Base-by-base conservation (phyloP, 805 yeast genomes). In the Kuraishia ogatae region DNA sequence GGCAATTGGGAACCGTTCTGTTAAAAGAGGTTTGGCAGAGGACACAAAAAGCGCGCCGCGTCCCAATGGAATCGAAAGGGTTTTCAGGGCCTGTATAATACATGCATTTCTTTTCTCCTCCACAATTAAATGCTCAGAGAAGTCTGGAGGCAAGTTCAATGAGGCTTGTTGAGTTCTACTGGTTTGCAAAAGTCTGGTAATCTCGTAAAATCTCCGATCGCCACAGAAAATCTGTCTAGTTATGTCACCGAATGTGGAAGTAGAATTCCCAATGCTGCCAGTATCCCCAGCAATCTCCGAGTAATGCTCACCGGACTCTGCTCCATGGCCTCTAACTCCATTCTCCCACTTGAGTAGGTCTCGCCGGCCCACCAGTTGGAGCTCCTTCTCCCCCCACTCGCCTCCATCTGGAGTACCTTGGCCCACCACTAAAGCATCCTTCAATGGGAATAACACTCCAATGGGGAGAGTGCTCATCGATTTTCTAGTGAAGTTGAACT, bases 1-100 rank as follows among this genome's bases (percentile, higher is more conserved):
- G 0, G 96, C 92, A 21, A 87, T 82, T 0, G 88, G 87, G 63
- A 90, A 87, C 58, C 85, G 83, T 65, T 93, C 97, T 0, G 97
- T 90, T 48, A 89, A 77, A 54, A 92, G 70, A 1, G 97, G 97
- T 53, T 77, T 76, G 55, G 90, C 71, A 17, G 88, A 83, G 2
- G 85, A 81, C 53, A 78, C 81, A 55, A 85, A 83, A 10, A 89
- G 70, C 0, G 91, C 87, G 0, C 89, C 91, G 59, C 93, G 77
- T 0, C 97, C 97, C 24, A 87, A 68, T 0, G 96, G 89, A 22
- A 85, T 78, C 0, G 96, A 79, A 51, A 89, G 73, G 0, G 96
- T 89, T 60, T 97, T 73, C 28, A 84, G 64, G 0, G 88, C 88
- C 26, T 84, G 83, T 35, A 81, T 68, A 0, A 79, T 73, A 0